Percentiles rank a stretch among this genome's conserved stretches.
Conservation (phyloP, 139 green algal genomes). For the Medakamo hakoo region DNA sequence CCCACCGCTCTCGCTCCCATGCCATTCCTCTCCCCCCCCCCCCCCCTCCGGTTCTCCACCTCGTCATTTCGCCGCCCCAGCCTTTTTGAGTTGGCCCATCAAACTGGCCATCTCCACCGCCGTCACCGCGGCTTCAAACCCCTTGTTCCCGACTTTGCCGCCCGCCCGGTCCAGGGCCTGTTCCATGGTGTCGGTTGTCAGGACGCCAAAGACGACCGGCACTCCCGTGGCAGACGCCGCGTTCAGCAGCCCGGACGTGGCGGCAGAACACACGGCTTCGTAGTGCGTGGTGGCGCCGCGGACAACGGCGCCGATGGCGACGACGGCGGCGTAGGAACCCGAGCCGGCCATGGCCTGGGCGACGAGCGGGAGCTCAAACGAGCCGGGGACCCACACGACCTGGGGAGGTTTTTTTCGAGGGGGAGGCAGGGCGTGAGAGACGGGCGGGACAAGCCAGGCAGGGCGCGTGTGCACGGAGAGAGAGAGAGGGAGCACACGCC, state of each 20-base stretch:
- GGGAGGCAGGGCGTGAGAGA: background rate
- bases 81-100: conserved; percentile 24
- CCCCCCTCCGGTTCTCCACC: background rate
- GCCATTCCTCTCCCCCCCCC: background rate
- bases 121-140: conserved; percentile 68
- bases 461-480: conserved; percentile 1
- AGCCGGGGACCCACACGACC: conserved; percentile 86
- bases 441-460: too few relatives aligned
- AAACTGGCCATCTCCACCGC: conserved; percentile 77
- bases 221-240: conserved; percentile 56
- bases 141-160: conserved; percentile 95
- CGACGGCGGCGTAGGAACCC: conserved; percentile 69
- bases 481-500: background rate
- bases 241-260: conserved; percentile 56
- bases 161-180: conserved; percentile 85
- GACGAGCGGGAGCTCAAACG: conserved; percentile 88
- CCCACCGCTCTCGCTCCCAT: too few relatives aligned
- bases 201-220: conserved; percentile 85
- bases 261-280: conserved; percentile 75
- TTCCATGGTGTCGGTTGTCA: conserved; percentile 88
- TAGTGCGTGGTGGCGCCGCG: conserved; percentile 90
- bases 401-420: conserved; percentile 11
- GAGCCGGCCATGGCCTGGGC: conserved; percentile 78
- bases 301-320: conserved; percentile 85
- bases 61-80: conserved; percentile 11